Evolutionary conservation across 2,329 filamentous ascomycete genomes (phyloP).

Genomic region (Anthostomella pinea): DNA sequence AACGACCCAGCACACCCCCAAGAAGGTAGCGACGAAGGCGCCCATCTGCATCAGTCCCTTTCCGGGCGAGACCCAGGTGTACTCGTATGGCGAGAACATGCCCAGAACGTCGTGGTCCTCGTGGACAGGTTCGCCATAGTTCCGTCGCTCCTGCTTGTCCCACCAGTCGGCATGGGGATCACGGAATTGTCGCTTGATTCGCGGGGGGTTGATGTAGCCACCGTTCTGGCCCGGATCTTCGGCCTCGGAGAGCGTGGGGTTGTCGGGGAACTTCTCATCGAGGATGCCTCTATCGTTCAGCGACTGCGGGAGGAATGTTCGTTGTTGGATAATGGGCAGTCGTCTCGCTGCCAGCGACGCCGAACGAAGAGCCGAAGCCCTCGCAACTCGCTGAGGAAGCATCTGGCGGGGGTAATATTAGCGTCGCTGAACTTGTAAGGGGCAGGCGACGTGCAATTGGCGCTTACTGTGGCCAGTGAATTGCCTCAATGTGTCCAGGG

Average conservation of each 20-base stretch:
- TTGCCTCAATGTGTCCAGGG: slow-evolving; percentile 30
- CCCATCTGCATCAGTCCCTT: slow-evolving; percentile 69
- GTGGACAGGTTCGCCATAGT: slow-evolving; percentile 94
- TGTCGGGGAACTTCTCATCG: slow-evolving; percentile 52
- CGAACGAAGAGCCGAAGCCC: slow-evolving; percentile 47
- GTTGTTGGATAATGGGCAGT: slow-evolving; percentile 53
- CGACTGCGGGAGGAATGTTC: slow-evolving; percentile 53
- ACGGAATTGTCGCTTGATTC: slow-evolving; percentile 84
- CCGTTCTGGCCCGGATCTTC: slow-evolving; percentile 77
- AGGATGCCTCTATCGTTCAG: slow-evolving; percentile 45
- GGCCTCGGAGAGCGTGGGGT: slow-evolving; percentile 49
- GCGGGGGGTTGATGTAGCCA: slow-evolving; percentile 75
- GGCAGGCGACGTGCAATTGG: slow-evolving; percentile 15
- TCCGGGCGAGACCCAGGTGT: slow-evolving; percentile 74
- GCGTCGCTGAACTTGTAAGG: not conserved
- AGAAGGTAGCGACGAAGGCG: slow-evolving; percentile 60
- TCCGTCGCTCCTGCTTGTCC: slow-evolving; percentile 95
- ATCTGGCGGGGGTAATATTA: slow-evolving; percentile 43
- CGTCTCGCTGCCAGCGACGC: slow-evolving; percentile 43
- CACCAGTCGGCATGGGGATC: slow-evolving; percentile 94
- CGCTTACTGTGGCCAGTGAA: slow-evolving; percentile 34
- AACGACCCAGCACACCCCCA: slow-evolving; percentile 66
- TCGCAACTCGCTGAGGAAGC: slow-evolving; percentile 58
- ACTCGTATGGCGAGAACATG: slow-evolving; percentile 84
- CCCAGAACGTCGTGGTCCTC: slow-evolving; percentile 94